These are phyloP conservation scores for Penicillium vulpinum DNA, from an alignment of 2,329 filamentous ascomycete genomes.

Conservation along the genomic window DNA sequence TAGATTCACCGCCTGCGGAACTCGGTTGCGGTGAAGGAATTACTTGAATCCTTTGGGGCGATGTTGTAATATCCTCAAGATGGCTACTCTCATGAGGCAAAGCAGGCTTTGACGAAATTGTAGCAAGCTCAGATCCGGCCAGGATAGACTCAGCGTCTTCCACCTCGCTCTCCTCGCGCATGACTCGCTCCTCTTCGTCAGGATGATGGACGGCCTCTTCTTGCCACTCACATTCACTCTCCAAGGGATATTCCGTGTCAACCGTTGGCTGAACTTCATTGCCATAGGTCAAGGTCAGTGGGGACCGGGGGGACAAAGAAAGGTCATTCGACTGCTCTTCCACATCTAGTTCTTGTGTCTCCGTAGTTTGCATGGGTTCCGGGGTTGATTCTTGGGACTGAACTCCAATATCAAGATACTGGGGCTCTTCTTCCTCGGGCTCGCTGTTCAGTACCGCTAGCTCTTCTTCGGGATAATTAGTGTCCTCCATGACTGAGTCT, in stretches of 20 bases:
- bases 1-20: constrained; percentile 13
- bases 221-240: constrained; percentile 10
- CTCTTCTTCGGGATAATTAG: neutral
- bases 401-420: neutral
- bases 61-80: constrained; percentile 19
- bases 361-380: neutral
- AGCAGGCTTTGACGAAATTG: neutral
- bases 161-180: constrained; percentile 16
- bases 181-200: neutral
- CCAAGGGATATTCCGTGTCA: neutral
- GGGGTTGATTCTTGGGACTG: neutral
- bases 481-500: neutral
- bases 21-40: constrained; percentile 25
- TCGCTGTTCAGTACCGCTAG: neutral
- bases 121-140: neutral
- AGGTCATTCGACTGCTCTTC: neutral
- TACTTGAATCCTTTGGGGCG: constrained; percentile 8
- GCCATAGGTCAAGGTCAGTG: neutral
- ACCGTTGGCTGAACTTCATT: neutral
- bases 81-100: neutral
- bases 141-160: constrained; percentile 21
- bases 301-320: neutral
- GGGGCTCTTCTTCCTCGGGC: neutral
- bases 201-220: constrained; percentile 7
- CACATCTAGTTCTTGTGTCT: neutral